Evolutionary conservation across 176 grass and related monocot genomes (phyloP).

Genomic region (Bothriochloa decipiens): DNA sequence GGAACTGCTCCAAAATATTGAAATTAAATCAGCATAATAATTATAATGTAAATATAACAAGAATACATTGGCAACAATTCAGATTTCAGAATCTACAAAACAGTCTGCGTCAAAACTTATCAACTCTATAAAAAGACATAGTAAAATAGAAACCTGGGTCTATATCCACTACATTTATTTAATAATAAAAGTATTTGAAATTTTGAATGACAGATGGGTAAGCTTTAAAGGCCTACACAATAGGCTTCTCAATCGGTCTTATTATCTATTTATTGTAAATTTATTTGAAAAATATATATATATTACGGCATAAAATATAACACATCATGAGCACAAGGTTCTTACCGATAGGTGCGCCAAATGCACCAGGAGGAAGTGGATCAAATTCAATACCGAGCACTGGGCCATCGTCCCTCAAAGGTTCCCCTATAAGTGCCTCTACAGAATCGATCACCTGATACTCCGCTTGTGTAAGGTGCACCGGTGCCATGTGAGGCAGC

Average conservation of each 20-base stretch:
- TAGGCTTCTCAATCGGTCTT: neutral
- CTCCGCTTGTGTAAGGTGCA: slow-evolving; percentile 51
- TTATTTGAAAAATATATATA: neutral
- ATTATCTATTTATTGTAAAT: neutral
- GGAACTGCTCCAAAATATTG: slow-evolving; percentile 43
- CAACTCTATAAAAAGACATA: neutral
- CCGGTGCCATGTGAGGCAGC: slow-evolving; percentile 35
- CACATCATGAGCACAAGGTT: neutral
- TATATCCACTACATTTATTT: neutral
- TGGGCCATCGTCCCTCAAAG: slow-evolving; percentile 83
- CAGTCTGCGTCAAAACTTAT: neutral
- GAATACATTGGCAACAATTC: slow-evolving; percentile 14
- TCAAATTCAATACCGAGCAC: slow-evolving; percentile 83
- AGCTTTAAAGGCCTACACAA: neutral
- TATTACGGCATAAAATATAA: slow-evolving; percentile 1
- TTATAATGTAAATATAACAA: slow-evolving; percentile 7
- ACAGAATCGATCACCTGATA: slow-evolving; percentile 54
- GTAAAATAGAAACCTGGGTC: neutral
- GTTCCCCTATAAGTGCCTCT: slow-evolving; percentile 67
- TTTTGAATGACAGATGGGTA: neutral
- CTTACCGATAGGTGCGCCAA: slow-evolving; percentile 87
- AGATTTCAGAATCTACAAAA: neutral
- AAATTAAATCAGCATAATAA: slow-evolving; percentile 37
- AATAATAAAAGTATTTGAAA: neutral
- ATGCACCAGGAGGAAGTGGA: slow-evolving; percentile 86